Percentiles rank a stretch among this genome's conserved stretches.
Conservation (phyloP, 2,329 filamentous ascomycete genomes). For the Beauveria caledonica region DNA sequence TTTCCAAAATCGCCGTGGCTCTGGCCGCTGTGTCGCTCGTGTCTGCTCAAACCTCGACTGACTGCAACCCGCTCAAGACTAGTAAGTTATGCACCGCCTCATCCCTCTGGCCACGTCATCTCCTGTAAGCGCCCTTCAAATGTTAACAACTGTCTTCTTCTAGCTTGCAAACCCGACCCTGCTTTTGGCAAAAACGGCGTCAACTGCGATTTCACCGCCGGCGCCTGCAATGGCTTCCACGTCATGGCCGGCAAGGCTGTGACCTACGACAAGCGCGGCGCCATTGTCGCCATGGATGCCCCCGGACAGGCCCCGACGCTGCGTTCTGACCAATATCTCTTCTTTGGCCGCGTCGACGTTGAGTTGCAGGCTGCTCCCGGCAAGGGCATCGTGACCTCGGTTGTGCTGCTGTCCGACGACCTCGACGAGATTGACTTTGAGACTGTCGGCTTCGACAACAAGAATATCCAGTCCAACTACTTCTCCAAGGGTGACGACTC, state of each 20-base stretch:
- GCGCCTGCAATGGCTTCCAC: slow-evolving; percentile 50
- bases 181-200: slow-evolving; percentile 58
- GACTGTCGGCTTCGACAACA: slow-evolving; percentile 71
- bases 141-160: background rate
- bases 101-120: background rate
- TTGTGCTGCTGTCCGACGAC: slow-evolving; percentile 80
- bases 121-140: too few relatives aligned
- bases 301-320: slow-evolving; percentile 64
- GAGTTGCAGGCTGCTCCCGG: slow-evolving; percentile 73
- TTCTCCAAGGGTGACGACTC: slow-evolving; percentile 66
- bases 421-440: slow-evolving; percentile 96
- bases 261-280: slow-evolving; percentile 38
- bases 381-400: slow-evolving; percentile 77
- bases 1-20: slow-evolving; percentile 38
- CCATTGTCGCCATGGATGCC: slow-evolving; percentile 58
- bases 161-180: slow-evolving; percentile 63
- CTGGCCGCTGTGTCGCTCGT: slow-evolving; percentile 42
- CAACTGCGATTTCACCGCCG: slow-evolving; percentile 69
- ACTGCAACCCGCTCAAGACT: slow-evolving; percentile 46
- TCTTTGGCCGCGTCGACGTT: slow-evolving; percentile 85
- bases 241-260: slow-evolving; percentile 38
- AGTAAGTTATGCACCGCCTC: slow-evolving; percentile 27
- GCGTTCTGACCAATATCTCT: slow-evolving; percentile 77
- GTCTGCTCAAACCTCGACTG: slow-evolving; percentile 47
- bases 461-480: slow-evolving; percentile 81